Evolutionary conservation across 495 filamentous ascomycete genomes (phyloP).

Genomic region (Trichoderma orchidacearum): DNA sequence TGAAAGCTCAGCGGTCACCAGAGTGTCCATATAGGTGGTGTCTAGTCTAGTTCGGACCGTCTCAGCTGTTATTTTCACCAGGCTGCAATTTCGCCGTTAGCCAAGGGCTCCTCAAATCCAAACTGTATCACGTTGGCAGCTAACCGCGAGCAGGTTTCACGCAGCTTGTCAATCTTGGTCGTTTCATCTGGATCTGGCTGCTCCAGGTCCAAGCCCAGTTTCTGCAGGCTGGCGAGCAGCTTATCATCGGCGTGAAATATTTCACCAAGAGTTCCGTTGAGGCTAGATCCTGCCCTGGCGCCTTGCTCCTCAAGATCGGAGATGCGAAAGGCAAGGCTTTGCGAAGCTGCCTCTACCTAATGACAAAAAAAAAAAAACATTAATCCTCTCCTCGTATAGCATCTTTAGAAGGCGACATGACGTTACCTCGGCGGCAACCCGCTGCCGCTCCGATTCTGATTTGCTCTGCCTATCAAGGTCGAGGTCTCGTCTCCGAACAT

Average conservation of each 20-base stretch:
- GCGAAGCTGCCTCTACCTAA: conserved; percentile 27
- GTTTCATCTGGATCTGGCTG: conserved; percentile 23
- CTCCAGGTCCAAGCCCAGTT: conserved; percentile 31
- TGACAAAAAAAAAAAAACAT: neutral
- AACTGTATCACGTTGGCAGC: neutral
- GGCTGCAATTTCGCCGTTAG: conserved; percentile 5
- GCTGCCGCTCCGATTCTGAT: conserved; percentile 11
- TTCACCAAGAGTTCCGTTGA: conserved; percentile 21
- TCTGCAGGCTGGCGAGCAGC: conserved; percentile 31
- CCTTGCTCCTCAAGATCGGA: conserved; percentile 25
- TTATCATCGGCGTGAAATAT: conserved; percentile 31
- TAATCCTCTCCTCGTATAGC: neutral
- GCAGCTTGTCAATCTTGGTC: conserved; percentile 18
- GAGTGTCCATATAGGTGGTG: conserved; percentile 28
- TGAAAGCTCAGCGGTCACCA: conserved; percentile 13
- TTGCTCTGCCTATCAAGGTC: neutral
- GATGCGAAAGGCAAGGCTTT: conserved; percentile 20
- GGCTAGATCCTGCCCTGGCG: conserved; percentile 7
- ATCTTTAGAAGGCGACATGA: neutral
- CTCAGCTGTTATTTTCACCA: conserved; percentile 36
- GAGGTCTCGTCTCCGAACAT: conserved; percentile 14
- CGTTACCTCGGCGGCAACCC: conserved; percentile 16
- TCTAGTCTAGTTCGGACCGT: conserved; percentile 29
- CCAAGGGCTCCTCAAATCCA: neutral
- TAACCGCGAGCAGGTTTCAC: conserved; percentile 24